Base-by-base conservation (phyloP, 177 flowering plant species). In the Vitis hybrid region DNA sequence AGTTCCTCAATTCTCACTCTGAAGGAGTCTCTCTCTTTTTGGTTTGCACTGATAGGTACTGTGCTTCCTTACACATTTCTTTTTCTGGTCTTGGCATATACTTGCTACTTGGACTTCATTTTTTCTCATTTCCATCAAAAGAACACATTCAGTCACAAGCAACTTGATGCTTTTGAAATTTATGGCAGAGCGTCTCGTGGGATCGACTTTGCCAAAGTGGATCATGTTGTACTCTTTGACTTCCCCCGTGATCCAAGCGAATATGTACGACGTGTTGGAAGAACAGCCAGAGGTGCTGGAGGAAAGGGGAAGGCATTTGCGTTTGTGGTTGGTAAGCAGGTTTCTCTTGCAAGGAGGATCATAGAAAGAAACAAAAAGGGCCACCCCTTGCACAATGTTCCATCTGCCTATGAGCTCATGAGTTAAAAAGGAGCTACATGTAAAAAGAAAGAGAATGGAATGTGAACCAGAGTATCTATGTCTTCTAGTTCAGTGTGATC, bases 241-340 rank as follows among this genome's bases (percentile, higher is more conserved):
- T 96, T 92, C 67, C 98, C 99, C 14, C 93, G 97, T 24, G 98
- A 93, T 75, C 99, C 98, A 52, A 96, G 97, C 68, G 99, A 93
- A 74, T 96, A 96, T 79, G 98, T 96, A 13, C 92, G 99, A 4
- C 92, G 98, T 49, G 99, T 96, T 65, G 99, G 99, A 71, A 88
- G 99, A 81, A 96, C 97, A 52, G 99, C 99, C n/a, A 86, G 99
- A 72, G 99, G 99, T 66, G 98, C 97, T 60, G 89, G 89, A 69
- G 97, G 95, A 58, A 81, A 64, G 62, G 99, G 99, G 8, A 93
- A 89, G 76, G 98, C 98, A 14, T 92, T 86, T 59, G 82, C 88
- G 19, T 94, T 92, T 75, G 97, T 84, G 27, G 95, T 93, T 35
- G 99, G 99, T 15, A 93, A 91, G 83, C 99, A 96, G 80, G 95